phyloP scores from a whole-genome alignment of 768 basidiomycete genomes.

The Omphalotus guepiniiformis region DNA sequence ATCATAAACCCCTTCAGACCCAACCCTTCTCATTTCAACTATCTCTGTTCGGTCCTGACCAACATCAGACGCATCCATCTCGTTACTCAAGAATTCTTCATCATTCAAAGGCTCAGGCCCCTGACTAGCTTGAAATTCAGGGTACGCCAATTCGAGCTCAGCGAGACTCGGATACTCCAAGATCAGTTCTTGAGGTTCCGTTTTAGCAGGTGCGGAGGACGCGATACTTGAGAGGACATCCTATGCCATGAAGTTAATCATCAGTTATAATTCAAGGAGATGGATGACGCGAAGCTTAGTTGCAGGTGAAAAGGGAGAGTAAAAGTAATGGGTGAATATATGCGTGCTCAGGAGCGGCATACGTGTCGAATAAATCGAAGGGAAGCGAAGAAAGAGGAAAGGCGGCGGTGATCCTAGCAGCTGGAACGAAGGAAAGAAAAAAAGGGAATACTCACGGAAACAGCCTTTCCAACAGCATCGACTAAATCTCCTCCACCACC shows the following conservation, averaged over 20 bases:
- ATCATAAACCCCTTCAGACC: conserved; percentile 1
- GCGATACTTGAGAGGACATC: too few relatives aligned
- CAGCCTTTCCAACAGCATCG: not conserved
- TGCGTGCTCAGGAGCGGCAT: not conserved
- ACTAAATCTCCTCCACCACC: not conserved
- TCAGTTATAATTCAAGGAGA: too few relatives aligned
- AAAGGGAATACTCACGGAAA: conserved; percentile 4
- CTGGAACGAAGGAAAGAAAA: too few relatives aligned
- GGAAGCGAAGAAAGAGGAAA: too few relatives aligned
- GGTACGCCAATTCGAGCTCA: not conserved
- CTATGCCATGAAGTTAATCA: too few relatives aligned
- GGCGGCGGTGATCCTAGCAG: too few relatives aligned
- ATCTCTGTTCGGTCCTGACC: not conserved
- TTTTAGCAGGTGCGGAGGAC: too few relatives aligned
- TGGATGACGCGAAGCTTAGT: too few relatives aligned
- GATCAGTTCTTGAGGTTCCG: too few relatives aligned
- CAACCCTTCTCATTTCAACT: not conserved
- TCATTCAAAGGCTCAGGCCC: too few relatives aligned
- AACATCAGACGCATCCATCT: not conserved
- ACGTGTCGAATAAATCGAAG: too few relatives aligned
- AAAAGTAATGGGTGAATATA: not conserved
- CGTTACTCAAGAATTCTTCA: not conserved
- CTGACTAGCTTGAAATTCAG: too few relatives aligned
- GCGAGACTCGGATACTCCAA: not conserved
- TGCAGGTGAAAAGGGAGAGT: not conserved